Evolutionary conservation across 1,139 yeast species (phyloP).

Genomic region (Suhomyces kunorum): DNA sequence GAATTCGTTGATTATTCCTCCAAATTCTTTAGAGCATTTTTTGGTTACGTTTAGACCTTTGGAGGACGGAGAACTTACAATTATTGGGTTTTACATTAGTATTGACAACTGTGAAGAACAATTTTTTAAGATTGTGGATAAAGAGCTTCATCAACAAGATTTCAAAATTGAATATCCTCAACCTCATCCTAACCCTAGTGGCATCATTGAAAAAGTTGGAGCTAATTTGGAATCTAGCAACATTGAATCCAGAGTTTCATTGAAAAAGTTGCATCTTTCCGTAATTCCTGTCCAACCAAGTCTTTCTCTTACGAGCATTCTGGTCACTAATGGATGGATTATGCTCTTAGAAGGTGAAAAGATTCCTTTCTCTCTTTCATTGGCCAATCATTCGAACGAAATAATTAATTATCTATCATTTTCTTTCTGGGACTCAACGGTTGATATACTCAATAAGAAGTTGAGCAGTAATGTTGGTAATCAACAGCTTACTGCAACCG

Average conservation of each 20-base stretch:
- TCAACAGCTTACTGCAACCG: conserved; percentile 55
- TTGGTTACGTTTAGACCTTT: conserved; percentile 40
- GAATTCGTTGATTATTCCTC: conserved; percentile 22
- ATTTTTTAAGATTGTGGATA: conserved; percentile 32
- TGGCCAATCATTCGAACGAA: conserved; percentile 61
- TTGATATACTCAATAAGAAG: conserved; percentile 56
- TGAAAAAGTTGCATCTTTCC: conserved; percentile 26
- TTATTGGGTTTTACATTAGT: conserved; percentile 34
- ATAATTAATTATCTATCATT: conserved; percentile 59
- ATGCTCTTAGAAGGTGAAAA: conserved; percentile 84
- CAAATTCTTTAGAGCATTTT: conserved; percentile 34
- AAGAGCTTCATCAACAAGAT: conserved; percentile 23
- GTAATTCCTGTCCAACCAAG: conserved; percentile 71
- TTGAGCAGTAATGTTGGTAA: conserved; percentile 22
- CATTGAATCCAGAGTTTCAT: conserved; percentile 22
- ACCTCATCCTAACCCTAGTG: not conserved
- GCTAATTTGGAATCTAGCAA: conserved; percentile 25
- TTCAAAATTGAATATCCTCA: conserved; percentile 15
- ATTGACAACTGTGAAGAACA: conserved; percentile 34
- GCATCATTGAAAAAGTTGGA: conserved; percentile 20
- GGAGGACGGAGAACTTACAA: conserved; percentile 31
- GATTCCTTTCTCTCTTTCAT: conserved; percentile 47
- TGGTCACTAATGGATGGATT: conserved; percentile 64
- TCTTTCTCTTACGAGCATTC: conserved; percentile 52
- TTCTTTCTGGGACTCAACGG: conserved; percentile 72